Conservation (phyloP, 495 filamentous ascomycete genomes). For the Extremus antarcticus region DNA sequence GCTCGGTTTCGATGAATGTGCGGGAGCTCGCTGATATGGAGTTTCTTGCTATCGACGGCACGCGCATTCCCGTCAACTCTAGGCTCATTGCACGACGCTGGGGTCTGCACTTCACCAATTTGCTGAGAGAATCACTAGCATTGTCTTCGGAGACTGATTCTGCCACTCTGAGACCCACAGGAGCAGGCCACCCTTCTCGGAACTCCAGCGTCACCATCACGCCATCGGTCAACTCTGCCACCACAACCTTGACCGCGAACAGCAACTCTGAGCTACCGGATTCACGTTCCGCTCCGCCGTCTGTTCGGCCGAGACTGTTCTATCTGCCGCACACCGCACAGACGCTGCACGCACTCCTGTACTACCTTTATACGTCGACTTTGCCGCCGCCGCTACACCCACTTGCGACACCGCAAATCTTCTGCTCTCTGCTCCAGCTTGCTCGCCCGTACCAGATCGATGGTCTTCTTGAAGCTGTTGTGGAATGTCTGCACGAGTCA, state of each 20-base stretch:
- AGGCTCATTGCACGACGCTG: constrained; percentile 75
- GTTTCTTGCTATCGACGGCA: constrained; percentile 76
- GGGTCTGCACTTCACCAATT: constrained; percentile 89
- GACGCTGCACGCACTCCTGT: constrained; percentile 75
- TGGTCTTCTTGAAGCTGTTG: constrained; percentile 79
- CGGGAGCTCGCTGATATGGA: constrained; percentile 96
- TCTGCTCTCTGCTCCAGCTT: constrained; percentile 89
- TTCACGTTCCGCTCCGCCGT: constrained; percentile 45
- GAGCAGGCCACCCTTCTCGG: constrained; percentile 35
- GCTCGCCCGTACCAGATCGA: constrained; percentile 88
- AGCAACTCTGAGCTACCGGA: constrained; percentile 35
- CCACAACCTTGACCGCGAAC: constrained; percentile 45
- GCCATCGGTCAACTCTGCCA: constrained; percentile 46
- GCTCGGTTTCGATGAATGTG: constrained; percentile 63
- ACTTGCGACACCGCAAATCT: constrained; percentile 88
- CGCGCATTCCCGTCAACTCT: constrained; percentile 88
- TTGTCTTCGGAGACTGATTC: constrained; percentile 43
- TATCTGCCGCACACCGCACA: constrained; percentile 88
- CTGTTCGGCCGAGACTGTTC: constrained; percentile 67
- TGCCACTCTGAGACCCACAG: constrained; percentile 42
- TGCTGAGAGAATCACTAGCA: constrained; percentile 64
- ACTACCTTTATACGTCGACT: constrained; percentile 86
- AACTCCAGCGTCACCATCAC: constrained; percentile 83
- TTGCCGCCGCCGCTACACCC: constrained; percentile 62
- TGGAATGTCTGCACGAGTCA: constrained; percentile 81